Evolutionary conservation across 495 filamentous ascomycete species (phyloP).

Genomic region (Trichocladium antarcticum): DNA sequence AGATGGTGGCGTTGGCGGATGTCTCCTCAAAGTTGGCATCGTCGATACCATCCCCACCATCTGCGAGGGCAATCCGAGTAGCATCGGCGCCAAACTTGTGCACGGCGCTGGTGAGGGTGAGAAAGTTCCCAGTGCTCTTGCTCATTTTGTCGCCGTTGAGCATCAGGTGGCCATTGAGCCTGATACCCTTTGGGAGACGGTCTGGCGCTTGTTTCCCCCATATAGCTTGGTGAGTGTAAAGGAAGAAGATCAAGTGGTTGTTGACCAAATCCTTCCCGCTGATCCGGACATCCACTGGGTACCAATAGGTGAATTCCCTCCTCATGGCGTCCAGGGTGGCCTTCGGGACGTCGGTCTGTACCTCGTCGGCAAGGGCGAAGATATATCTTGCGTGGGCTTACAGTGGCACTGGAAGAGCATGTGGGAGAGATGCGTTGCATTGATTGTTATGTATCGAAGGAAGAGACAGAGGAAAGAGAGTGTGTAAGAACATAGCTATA

Average conservation of each 20-base stretch:
- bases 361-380: conserved; percentile 39
- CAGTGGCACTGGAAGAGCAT: too few relatives aligned
- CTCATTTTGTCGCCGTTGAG: conserved; percentile 95
- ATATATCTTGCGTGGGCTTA: too few relatives aligned
- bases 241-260: conserved; percentile 88
- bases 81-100: conserved; percentile 92
- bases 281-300: conserved; percentile 74
- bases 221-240: conserved; percentile 81
- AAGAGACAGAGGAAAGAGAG: too few relatives aligned
- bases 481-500: too few relatives aligned
- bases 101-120: conserved; percentile 72
- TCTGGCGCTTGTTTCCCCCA: conserved; percentile 76
- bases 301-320: conserved; percentile 90
- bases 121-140: conserved; percentile 89
- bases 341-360: conserved; percentile 53
- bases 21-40: conserved; percentile 92
- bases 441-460: too few relatives aligned
- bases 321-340: conserved; percentile 63
- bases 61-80: conserved; percentile 73
- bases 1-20: conserved; percentile 72
- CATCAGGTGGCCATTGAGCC: conserved; percentile 77
- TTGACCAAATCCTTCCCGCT: conserved; percentile 80
- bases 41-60: conserved; percentile 80
- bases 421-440: too few relatives aligned
- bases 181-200: conserved; percentile 46